phyloP scores from a whole-genome alignment of 805 yeast species.

The Candida ipomoeae region DNA sequence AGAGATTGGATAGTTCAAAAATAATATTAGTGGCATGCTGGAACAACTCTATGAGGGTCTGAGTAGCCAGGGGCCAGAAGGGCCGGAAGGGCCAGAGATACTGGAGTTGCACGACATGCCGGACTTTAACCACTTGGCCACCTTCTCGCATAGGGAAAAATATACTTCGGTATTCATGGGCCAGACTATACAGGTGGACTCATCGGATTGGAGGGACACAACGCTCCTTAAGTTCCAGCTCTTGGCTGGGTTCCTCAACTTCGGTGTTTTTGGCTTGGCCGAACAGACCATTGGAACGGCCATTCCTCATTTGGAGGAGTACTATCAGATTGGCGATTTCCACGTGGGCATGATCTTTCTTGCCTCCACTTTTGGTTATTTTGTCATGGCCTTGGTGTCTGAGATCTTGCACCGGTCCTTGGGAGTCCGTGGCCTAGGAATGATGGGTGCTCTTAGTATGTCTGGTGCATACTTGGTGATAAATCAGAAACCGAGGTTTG shows the following conservation, averaged over 20 bases:
- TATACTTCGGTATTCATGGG: conserved; percentile 24
- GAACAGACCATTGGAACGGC: conserved; percentile 63
- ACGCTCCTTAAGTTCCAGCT: conserved; percentile 42
- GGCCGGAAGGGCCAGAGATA: not conserved
- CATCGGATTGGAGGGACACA: conserved; percentile 38
- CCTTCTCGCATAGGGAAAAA: conserved; percentile 7
- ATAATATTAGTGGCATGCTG: not conserved
- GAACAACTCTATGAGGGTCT: not conserved
- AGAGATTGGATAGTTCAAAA: no score
- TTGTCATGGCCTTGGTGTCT: conserved; percentile 47
- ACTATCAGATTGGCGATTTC: conserved; percentile 47
- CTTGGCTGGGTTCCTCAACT: conserved; percentile 32
- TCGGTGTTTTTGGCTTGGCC: conserved; percentile 49
- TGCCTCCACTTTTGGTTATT: conserved; percentile 52
- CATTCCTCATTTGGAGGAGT: conserved; percentile 46
- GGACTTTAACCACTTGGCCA: conserved; percentile 10
- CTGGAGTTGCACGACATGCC: not conserved
- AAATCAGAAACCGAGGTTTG: conserved; percentile 40
- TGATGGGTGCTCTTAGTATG: conserved; percentile 32
- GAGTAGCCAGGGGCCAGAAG: not conserved
- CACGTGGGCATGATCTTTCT: conserved; percentile 48
- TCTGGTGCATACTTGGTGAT: conserved; percentile 35
- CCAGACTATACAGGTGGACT: conserved; percentile 28
- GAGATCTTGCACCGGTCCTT: conserved; percentile 36
- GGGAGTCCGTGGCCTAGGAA: conserved; percentile 48